Evolutionary conservation across 208 protist species (phyloP).

Genomic region (Herpetomonas samuelpessoai): DNA sequence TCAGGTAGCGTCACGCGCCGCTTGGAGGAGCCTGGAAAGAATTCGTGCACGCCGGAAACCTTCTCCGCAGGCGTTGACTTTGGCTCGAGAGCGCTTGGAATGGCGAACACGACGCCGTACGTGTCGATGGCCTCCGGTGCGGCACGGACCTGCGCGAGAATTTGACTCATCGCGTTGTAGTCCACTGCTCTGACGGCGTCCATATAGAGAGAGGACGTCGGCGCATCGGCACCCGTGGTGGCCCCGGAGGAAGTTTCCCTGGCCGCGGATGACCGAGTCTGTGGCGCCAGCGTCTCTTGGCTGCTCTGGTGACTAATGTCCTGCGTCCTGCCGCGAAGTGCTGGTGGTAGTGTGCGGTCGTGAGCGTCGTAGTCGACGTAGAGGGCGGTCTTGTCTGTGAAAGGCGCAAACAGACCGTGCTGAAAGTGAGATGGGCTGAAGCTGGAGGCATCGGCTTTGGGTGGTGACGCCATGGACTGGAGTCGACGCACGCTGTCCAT

Average conservation of each 20-base stretch:
- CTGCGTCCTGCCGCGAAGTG: slow-evolving; percentile 27
- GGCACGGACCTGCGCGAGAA: slow-evolving; percentile 36
- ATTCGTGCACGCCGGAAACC: slow-evolving; percentile 24
- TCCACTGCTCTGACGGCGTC: slow-evolving; percentile 37
- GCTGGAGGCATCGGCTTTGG: slow-evolving; percentile 38
- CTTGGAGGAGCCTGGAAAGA: slow-evolving; percentile 28
- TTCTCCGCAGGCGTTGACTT: slow-evolving; percentile 33
- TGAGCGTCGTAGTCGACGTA: slow-evolving; percentile 73
- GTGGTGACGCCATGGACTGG: slow-evolving; percentile 25
- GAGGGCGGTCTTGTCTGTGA: slow-evolving; percentile 47
- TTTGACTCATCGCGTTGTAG: slow-evolving; percentile 33
- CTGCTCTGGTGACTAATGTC: slow-evolving; percentile 16
- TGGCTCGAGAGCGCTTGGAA: slow-evolving; percentile 42
- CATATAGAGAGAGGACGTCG: slow-evolving; percentile 20
- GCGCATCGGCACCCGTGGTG: background rate
- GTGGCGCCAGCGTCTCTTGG: slow-evolving; percentile 5
- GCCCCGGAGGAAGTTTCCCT: background rate
- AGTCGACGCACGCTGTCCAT: slow-evolving; percentile 64
- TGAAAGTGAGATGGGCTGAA: slow-evolving; percentile 83
- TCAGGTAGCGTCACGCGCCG: background rate
- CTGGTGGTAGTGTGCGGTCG: slow-evolving; percentile 57
- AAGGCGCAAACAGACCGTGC: slow-evolving; percentile 71
- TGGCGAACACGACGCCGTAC: slow-evolving; percentile 69
- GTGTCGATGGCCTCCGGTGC: slow-evolving; percentile 37
- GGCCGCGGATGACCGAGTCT: background rate